phyloP scores from a whole-genome alignment of 257 asterid genomes.

The Forsythia viridissima region DNA sequence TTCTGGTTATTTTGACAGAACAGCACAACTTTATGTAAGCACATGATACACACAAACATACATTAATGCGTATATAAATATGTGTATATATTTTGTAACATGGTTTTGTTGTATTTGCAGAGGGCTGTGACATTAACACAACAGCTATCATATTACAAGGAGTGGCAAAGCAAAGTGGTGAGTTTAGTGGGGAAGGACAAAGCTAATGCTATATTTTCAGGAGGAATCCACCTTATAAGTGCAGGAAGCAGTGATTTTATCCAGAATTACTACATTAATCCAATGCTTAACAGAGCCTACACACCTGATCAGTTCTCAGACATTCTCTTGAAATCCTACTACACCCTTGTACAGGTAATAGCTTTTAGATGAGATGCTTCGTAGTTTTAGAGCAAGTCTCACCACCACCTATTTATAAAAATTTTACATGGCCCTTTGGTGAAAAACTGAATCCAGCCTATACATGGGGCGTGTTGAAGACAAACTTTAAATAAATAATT shows the following conservation, averaged over 20 bases:
- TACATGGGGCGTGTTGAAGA: no score
- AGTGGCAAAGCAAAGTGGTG: slow-evolving; percentile 72
- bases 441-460: no score
- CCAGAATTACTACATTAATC: slow-evolving; percentile 73
- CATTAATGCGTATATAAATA: background rate
- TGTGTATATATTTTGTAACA: background rate
- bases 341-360: slow-evolving; percentile 53
- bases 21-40: slow-evolving; percentile 65
- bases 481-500: no score
- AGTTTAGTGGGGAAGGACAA: slow-evolving; percentile 51
- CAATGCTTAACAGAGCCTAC: slow-evolving; percentile 47
- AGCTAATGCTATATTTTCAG: slow-evolving; percentile 58
- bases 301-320: slow-evolving; percentile 61
- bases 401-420: no score
- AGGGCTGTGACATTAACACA: slow-evolving; percentile 56
- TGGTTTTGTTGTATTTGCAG: slow-evolving; percentile 41
- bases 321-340: slow-evolving; percentile 59
- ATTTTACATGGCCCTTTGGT: no score
- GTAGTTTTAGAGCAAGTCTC: background rate
- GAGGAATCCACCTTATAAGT: slow-evolving; percentile 68
- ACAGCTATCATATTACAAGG: slow-evolving; percentile 57
- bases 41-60: background rate
- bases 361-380: background rate
- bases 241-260: slow-evolving; percentile 90
- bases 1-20: slow-evolving; percentile 77